Conservation (phyloP, 257 asterid species). For the Gardenia jasminoides region DNA sequence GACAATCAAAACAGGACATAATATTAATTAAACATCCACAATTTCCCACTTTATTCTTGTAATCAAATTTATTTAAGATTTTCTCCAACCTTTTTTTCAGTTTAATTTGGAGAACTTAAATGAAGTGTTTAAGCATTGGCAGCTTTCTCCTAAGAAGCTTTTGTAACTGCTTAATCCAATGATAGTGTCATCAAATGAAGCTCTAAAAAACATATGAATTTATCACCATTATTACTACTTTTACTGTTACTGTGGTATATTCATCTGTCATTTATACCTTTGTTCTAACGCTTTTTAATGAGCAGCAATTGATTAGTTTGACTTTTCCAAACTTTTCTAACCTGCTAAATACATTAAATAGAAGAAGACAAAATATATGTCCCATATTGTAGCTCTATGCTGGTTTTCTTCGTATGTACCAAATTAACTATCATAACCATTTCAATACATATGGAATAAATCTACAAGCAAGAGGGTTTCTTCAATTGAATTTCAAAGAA, state of each 20-base stretch:
- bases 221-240: not conserved
- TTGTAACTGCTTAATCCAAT: constrained; percentile 9
- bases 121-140: not conserved
- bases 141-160: not conserved
- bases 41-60: not conserved
- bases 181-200: not conserved
- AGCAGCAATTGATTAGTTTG: not conserved
- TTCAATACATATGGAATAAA: too few relatives aligned
- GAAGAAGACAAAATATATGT: not conserved
- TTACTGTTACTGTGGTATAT: too few relatives aligned
- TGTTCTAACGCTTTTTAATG: not conserved
- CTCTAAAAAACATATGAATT: not conserved
- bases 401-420: too few relatives aligned
- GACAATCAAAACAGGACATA: too few relatives aligned
- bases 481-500: too few relatives aligned
- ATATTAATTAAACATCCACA: constrained; percentile 4
- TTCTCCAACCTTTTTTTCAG: not conserved
- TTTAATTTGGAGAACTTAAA: not conserved
- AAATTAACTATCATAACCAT: too few relatives aligned
- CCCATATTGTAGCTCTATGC: not conserved
- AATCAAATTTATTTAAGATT: not conserved
- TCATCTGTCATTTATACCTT: too few relatives aligned
- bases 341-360: not conserved
- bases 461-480: too few relatives aligned
- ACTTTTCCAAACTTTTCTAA: not conserved